Evolutionary conservation across 768 basidiomycete species (phyloP), one percentile per base, ranked within the genome.

Genomic region (Suillus subaureus): DNA sequence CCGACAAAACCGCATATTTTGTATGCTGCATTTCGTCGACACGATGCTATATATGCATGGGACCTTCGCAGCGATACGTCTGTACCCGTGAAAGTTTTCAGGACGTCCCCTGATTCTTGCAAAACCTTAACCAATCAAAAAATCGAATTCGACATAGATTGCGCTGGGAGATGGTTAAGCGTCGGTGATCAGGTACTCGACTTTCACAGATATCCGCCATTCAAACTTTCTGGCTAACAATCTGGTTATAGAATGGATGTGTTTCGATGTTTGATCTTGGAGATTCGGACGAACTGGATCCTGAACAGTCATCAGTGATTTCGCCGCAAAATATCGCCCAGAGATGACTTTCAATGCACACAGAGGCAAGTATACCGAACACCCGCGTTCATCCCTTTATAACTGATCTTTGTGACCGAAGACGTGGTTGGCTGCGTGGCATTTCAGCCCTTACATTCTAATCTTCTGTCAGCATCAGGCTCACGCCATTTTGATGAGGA

Each of bases 21-120:
- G 33, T 97, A 92, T 67, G 90, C 91, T 0, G 83, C 92, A 0
- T 96, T 93, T 69, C 85, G 96, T 6, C 82, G 91, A 15, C 72
- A 75, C 6, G 80, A 80, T 7, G 71, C 72, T 4, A 82, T 97
- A 28, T 90, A 89, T 71, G 81, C 85, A 63, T 97, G 92, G 90
- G 96, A 97, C 73, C 74, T 95, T 6, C 85, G 95, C 0, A 80
- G 84, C 3, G 83, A 90, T 74, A 71, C 83, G 37, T 75, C 78
- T 61, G 26, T 68, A 21, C 83, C 87, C 49, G 61, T 85, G 21
- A 74, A 78, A 37, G 72, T 82, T 57, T 85, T 69, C 60, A 67
- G 62, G 64, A 35, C 37, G 21, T 49, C 42, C 26, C 18, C 40
- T 55, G 62, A 23, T 21, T 2, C 31, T 33, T 31, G 33, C 33